Evolutionary conservation across 2,329 filamentous ascomycete species (phyloP).

Genomic region (Colletotrichum aenigma): DNA sequence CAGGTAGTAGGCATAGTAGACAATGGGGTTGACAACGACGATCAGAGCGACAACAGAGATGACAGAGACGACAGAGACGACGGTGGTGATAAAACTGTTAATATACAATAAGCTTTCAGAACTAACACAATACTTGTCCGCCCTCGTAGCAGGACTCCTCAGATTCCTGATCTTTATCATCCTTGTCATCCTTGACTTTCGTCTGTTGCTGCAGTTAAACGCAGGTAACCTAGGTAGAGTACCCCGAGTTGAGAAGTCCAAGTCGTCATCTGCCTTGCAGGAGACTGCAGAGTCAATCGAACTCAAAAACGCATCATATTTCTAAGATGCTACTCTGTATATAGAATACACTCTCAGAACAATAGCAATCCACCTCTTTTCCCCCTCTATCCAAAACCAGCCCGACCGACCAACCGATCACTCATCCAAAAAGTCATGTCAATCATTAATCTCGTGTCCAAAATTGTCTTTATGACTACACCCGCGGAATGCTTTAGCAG

Average conservation of each 20-base stretch:
- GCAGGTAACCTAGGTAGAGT: no score
- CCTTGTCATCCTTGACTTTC: neutral
- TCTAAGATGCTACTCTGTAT: neutral
- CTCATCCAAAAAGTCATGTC: constrained; percentile 1
- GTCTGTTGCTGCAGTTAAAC: neutral
- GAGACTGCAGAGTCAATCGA: neutral
- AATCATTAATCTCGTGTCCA: neutral
- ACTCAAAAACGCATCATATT: neutral
- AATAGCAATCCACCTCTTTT: neutral
- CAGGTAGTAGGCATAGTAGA: no score
- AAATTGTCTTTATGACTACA: neutral
- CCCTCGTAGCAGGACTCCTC: no score
- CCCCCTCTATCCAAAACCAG: accelerated
- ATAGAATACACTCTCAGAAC: neutral
- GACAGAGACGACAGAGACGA: no score
- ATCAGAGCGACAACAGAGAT: no score
- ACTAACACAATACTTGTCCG: no score
- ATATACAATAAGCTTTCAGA: no score
- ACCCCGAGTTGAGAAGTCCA: no score
- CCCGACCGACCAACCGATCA: neutral
- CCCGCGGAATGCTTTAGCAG: constrained; percentile 60
- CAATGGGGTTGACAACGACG: no score
- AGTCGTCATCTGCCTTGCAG: no score
- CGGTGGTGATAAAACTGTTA: no score
- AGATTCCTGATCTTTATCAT: no score